A percentile compares a stretch with the other conserved stretches of the same genome.
Conservation (phyloP, 2,329 filamentous ascomycete genomes). For the Chrysoporthe austroafricana region DNA sequence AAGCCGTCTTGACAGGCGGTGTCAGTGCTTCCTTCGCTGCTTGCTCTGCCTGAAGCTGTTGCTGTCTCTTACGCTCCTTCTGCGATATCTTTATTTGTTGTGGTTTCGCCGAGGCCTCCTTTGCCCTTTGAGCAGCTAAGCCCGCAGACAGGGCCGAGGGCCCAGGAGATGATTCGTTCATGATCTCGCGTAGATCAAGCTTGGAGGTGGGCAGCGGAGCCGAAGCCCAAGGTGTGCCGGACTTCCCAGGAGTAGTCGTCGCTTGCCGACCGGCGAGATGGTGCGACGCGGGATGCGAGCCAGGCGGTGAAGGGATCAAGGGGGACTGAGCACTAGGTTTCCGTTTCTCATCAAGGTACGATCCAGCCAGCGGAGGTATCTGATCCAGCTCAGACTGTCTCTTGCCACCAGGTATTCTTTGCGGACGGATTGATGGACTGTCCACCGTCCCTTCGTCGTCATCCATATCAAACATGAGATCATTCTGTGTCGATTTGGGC, state of each 20-base stretch:
- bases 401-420: constrained; percentile 27
- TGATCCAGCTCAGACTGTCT: constrained; percentile 37
- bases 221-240: constrained; percentile 53
- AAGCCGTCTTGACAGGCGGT: constrained; percentile 45
- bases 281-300: constrained; percentile 25
- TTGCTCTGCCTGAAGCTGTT: constrained; percentile 65
- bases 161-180: constrained; percentile 60
- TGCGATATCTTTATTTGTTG: constrained; percentile 74
- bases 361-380: constrained; percentile 38
- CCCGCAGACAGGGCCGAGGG: constrained; percentile 58
- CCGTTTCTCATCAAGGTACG: constrained; percentile 45
- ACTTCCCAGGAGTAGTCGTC: constrained; percentile 27
- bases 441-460: constrained; percentile 60
- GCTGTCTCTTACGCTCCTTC: constrained; percentile 85
- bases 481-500: constrained; percentile 68
- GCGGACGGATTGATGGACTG: constrained; percentile 39
- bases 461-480: constrained; percentile 95
- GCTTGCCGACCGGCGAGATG: constrained; percentile 19
- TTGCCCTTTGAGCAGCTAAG: constrained; percentile 54
- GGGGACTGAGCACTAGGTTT: constrained; percentile 36
- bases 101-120: constrained; percentile 42
- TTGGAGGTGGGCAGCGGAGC: constrained; percentile 61
- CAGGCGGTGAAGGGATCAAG: constrained; percentile 17
- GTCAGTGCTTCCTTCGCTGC: constrained; percentile 43
- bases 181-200: constrained; percentile 76